phyloP scores from a whole-genome alignment of 2,329 filamentous ascomycete genomes.

The Coccinonectria pachysandricola region DNA sequence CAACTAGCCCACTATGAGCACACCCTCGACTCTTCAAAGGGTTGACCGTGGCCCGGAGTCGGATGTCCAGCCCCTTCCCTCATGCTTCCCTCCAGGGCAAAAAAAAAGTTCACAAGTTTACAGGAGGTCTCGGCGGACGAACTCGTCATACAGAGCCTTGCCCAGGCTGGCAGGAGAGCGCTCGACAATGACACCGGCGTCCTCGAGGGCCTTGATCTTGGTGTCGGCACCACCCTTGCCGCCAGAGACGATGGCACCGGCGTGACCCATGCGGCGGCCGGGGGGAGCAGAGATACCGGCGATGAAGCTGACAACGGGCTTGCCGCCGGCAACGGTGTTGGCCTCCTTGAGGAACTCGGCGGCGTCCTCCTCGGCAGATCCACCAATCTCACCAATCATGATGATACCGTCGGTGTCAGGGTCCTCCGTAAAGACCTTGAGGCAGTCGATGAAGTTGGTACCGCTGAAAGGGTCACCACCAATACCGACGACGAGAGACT shows the following conservation, averaged over 20 bases:
- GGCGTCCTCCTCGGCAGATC: conserved; percentile 93
- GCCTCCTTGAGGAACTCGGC: conserved; percentile 89
- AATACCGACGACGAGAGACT: conserved; percentile 96
- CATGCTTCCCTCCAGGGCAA: too few species aligned
- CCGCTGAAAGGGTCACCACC: conserved; percentile 97
- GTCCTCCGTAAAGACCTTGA: conserved; percentile 93
- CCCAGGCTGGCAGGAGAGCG: conserved; percentile 84
- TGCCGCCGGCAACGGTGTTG: conserved; percentile 75
- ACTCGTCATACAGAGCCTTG: conserved; percentile 89
- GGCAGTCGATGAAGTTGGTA: conserved; percentile 99
- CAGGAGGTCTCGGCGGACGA: conserved; percentile 90
- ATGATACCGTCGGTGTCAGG: conserved; percentile 97
- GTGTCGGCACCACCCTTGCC: conserved; percentile 97
- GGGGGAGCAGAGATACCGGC: conserved; percentile 96
- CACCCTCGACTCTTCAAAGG: conserved; percentile 10
- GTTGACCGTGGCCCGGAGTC: too few species aligned
- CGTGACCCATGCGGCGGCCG: conserved; percentile 96
- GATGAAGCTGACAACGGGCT: conserved; percentile 97
- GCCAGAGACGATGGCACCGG: conserved; percentile 93
- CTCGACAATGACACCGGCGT: conserved; percentile 91
- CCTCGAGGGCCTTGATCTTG: conserved; percentile 92
- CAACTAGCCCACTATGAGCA: conserved; percentile 18
- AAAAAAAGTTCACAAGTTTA: conserved; percentile 36
- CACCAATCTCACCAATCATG: conserved; percentile 99
- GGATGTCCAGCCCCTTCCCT: too few species aligned